Evolutionary conservation across 768 basidiomycete genomes (phyloP).

Genomic region (Auriscalpium microsporum): DNA sequence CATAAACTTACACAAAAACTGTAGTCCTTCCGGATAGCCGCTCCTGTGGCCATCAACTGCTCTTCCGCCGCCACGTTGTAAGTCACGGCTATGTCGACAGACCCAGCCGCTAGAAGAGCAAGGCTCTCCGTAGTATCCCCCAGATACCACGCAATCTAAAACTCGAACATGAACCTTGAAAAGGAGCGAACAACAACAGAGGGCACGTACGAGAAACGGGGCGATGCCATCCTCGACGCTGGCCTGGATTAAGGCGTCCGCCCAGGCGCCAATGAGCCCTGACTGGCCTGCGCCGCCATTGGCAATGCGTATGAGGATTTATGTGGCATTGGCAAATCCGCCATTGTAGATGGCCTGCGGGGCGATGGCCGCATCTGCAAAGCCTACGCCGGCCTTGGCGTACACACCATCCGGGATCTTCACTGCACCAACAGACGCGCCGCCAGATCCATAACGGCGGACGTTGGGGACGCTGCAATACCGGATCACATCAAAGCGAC

Average conservation of each 20-base stretch:
- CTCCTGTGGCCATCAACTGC: conserved; percentile 24
- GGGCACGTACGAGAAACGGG: conserved; percentile 26
- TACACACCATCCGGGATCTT: not conserved
- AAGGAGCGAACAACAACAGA: not conserved
- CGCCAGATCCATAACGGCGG: not conserved
- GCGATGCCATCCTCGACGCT: conserved; percentile 22
- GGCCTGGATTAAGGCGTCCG: conserved; percentile 36
- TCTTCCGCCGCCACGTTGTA: conserved; percentile 45
- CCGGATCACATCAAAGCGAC: not conserved
- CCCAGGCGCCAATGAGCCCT: conserved; percentile 40
- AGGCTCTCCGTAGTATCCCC: conserved; percentile 49
- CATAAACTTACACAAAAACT: conserved; percentile 34
- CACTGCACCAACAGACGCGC: not conserved
- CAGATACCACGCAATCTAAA: conserved; percentile 47
- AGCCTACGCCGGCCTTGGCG: not conserved
- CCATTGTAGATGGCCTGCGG: conserved; percentile 32
- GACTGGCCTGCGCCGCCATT: conserved; percentile 46
- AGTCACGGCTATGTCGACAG: conserved; percentile 42
- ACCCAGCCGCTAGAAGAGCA: conserved; percentile 30
- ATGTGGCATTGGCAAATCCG: conserved; percentile 24
- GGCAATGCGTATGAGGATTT: conserved; percentile 36
- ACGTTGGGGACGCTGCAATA: not conserved
- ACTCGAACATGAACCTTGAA: not conserved
- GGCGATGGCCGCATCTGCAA: not conserved
- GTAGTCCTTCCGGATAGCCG: conserved; percentile 29